Percentiles rank a stretch among this genome's conserved stretches.
phyloP scores from a whole-genome alignment of 2,329 filamentous ascomycete species.

The Phaeoacremonium minimum region DNA sequence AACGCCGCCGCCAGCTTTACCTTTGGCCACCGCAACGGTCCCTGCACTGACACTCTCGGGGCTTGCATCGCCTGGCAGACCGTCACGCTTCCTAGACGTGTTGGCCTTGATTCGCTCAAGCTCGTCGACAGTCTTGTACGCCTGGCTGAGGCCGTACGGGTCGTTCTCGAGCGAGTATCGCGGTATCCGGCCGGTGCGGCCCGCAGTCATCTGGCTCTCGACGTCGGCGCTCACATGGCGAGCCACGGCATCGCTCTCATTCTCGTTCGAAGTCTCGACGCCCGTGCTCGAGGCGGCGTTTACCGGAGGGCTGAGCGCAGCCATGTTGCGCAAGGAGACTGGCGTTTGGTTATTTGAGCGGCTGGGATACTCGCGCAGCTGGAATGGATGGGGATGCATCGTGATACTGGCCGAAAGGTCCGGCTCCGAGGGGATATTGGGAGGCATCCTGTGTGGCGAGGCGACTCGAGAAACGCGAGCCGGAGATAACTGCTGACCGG shows the following conservation, averaged over 20 bases:
- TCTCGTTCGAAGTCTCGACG: slow-evolving; percentile 31
- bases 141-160: slow-evolving; percentile 73
- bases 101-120: slow-evolving; percentile 77
- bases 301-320: slow-evolving; percentile 14
- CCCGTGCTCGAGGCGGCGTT: slow-evolving; percentile 39
- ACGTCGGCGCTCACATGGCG: slow-evolving; percentile 40
- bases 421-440: no score
- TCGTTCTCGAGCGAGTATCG: slow-evolving; percentile 64
- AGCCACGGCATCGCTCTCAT: slow-evolving; percentile 32
- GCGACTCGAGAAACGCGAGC: no score
- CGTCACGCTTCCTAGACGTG: slow-evolving; percentile 69
- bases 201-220: slow-evolving; percentile 39
- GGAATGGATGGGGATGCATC: slow-evolving; percentile 39
- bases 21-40: slow-evolving; percentile 7
- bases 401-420: slow-evolving; percentile 35
- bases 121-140: slow-evolving; percentile 73
- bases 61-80: slow-evolving; percentile 20
- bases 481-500: no score
- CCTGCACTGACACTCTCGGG: slow-evolving; percentile 9
- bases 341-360: slow-evolving; percentile 19
- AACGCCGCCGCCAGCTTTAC: slow-evolving; percentile 10
- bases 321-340: slow-evolving; percentile 8
- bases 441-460: no score
- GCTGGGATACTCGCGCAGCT: slow-evolving; percentile 25
- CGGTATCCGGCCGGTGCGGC: slow-evolving; percentile 40